Conservation (phyloP, 2,329 filamentous ascomycete species). For the Epichloe elymi region DNA sequence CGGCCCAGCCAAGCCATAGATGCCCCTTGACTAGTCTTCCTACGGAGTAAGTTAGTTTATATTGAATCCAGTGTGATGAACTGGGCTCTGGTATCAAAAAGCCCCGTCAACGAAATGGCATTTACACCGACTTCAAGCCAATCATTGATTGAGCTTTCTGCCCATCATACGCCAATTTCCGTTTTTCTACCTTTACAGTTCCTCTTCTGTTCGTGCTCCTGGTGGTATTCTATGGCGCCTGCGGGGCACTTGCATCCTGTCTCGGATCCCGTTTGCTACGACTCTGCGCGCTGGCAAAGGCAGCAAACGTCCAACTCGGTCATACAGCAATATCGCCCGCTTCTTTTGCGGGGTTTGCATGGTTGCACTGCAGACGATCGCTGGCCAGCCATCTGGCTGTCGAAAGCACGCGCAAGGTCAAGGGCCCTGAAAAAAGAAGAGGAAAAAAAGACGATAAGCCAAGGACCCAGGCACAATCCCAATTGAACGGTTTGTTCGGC, state of each 20-base stretch:
- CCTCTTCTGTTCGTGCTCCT: background rate
- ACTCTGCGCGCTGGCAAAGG: conserved; percentile 3
- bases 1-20: background rate
- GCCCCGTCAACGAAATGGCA: background rate
- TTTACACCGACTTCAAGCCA: background rate
- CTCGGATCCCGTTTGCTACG: conserved; percentile 3
- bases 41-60: background rate
- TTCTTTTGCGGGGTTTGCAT: conserved; percentile 8
- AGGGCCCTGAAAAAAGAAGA: background rate
- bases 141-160: conserved; percentile 2
- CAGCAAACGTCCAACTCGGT: background rate
- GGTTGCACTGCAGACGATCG: conserved; percentile 9
- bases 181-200: background rate
- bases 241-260: background rate
- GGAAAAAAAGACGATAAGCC: background rate
- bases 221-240: background rate
- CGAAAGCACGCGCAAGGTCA: background rate
- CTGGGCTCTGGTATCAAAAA: background rate
- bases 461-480: background rate
- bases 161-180: background rate
- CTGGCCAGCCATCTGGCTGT: background rate
- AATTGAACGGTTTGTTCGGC: background rate
- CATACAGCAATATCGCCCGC: conserved; percentile 1
- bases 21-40: background rate
- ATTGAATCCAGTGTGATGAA: background rate